These are phyloP conservation scores for Capsicum baccatum DNA, from an alignment of 257 asterid species.

Conservation along the genomic window DNA sequence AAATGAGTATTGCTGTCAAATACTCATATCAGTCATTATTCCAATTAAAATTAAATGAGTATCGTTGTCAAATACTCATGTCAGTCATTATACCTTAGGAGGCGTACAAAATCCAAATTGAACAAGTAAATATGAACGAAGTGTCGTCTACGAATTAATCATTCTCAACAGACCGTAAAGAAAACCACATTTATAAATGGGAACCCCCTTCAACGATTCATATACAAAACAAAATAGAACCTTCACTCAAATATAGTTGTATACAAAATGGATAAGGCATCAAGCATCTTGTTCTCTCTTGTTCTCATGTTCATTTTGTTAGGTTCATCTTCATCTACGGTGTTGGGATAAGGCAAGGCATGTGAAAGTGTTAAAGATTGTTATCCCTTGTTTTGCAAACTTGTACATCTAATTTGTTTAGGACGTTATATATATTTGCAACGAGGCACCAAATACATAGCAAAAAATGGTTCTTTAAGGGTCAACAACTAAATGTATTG, in stretches of 20 bases:
- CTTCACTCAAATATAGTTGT: neutral
- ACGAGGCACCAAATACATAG: neutral
- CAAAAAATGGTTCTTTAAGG: neutral
- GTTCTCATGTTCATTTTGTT: neutral
- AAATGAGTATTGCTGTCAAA: no score
- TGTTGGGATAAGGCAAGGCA: neutral
- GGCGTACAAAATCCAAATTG: no score
- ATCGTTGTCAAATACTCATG: no score
- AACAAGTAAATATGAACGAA: no score
- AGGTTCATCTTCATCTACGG: conserved; percentile 18
- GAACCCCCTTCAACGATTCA: neutral
- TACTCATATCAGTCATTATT: no score
- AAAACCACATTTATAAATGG: no score
- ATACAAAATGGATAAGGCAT: neutral
- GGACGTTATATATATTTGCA: neutral
- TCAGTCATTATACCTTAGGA: no score
- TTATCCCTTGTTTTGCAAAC: neutral
- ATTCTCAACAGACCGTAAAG: no score
- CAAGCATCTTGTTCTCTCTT: neutral
- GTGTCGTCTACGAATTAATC: no score
- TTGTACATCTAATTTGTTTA: neutral
- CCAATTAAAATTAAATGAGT: no score
- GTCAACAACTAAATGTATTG: neutral
- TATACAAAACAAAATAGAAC: no score
- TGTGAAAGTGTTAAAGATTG: conserved; percentile 13